phyloP scores from a whole-genome alignment of 805 yeast genomes.

The Saccharomycopsis fodiens region DNA sequence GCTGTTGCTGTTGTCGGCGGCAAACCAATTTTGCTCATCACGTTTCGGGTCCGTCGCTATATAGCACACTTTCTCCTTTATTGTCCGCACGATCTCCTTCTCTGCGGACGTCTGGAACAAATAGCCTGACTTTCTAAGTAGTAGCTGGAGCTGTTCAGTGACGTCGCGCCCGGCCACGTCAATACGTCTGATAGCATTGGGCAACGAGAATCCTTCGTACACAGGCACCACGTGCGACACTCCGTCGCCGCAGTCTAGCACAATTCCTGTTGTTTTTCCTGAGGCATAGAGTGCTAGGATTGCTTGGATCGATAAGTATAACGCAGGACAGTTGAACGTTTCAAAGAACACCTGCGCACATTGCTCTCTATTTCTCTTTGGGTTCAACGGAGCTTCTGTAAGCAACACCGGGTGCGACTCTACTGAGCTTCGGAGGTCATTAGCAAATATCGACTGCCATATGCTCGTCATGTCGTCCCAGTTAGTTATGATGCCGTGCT shows the following conservation, averaged over 20 bases:
- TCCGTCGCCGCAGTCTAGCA: slow-evolving; percentile 90
- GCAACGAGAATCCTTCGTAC: slow-evolving; percentile 78
- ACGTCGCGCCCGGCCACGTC: slow-evolving; percentile 86
- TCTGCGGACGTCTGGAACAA: slow-evolving; percentile 66
- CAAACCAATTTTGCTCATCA: slow-evolving; percentile 45
- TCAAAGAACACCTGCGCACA: slow-evolving; percentile 65
- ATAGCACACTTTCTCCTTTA: slow-evolving; percentile 71
- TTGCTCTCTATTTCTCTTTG: slow-evolving; percentile 48
- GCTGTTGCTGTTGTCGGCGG: slow-evolving; percentile 32
- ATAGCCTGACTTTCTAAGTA: slow-evolving; percentile 62
- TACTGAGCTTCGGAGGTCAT: slow-evolving; percentile 46
- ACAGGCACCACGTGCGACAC: slow-evolving; percentile 84
- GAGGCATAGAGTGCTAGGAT: slow-evolving; percentile 79
- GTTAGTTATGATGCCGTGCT: slow-evolving; percentile 68
- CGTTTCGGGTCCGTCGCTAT: slow-evolving; percentile 48
- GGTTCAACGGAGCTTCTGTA: slow-evolving; percentile 87
- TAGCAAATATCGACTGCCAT: slow-evolving; percentile 63
- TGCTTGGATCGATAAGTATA: slow-evolving; percentile 68
- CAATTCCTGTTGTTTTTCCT: slow-evolving; percentile 88
- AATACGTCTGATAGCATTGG: slow-evolving; percentile 61
- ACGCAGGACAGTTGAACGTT: slow-evolving; percentile 66
- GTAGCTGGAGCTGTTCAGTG: slow-evolving; percentile 63
- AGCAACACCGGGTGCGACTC: slow-evolving; percentile 84
- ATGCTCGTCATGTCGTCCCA: slow-evolving; percentile 84
- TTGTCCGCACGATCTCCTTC: slow-evolving; percentile 66